A percentile compares a stretch with the other conserved stretches of the same genome.
phyloP scores from a whole-genome alignment of 495 filamentous ascomycete genomes.

The Articulospora tetracladia region DNA sequence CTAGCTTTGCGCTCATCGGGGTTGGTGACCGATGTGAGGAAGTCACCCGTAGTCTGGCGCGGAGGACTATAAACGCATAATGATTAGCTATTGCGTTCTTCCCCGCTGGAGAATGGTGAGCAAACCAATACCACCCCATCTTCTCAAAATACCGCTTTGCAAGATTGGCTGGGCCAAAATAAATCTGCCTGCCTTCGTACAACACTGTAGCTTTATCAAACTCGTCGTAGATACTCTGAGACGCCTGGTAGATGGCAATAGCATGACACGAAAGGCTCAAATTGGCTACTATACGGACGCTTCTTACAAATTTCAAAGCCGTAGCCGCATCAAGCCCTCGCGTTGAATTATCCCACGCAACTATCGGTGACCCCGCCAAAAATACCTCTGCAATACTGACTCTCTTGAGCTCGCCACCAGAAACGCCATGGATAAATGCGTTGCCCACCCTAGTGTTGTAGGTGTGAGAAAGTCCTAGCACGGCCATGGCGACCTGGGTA shows the following conservation, averaged over 20 bases:
- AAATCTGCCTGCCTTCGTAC: slow-evolving; percentile 69
- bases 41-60: slow-evolving; percentile 58
- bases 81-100: neutral
- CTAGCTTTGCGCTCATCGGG: slow-evolving; percentile 54
- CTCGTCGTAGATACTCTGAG: slow-evolving; percentile 56
- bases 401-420: slow-evolving; percentile 76
- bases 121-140: slow-evolving; percentile 40
- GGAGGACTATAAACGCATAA: slow-evolving; percentile 31
- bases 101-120: neutral
- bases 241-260: slow-evolving; percentile 54
- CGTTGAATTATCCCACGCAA: slow-evolving; percentile 72
- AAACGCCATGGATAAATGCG: slow-evolving; percentile 71
- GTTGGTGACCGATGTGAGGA: slow-evolving; percentile 66
- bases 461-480: slow-evolving; percentile 39
- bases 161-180: slow-evolving; percentile 52
- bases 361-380: slow-evolving; percentile 47
- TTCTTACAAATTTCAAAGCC: slow-evolving; percentile 37
- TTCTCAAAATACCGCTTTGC: slow-evolving; percentile 57
- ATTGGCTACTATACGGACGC: neutral
- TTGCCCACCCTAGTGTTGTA: slow-evolving; percentile 75
- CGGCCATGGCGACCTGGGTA: slow-evolving; percentile 71
- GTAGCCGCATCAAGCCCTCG: slow-evolving; percentile 61
- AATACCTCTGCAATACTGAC: slow-evolving; percentile 71
- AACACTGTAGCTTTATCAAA: slow-evolving; percentile 79
- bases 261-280: neutral